Percentiles rank a stretch among this genome's conserved stretches.
Evolutionary conservation across 225 moss, liverwort and hornwort genomes (phyloP).

Genomic region (Polytrichum commune): DNA sequence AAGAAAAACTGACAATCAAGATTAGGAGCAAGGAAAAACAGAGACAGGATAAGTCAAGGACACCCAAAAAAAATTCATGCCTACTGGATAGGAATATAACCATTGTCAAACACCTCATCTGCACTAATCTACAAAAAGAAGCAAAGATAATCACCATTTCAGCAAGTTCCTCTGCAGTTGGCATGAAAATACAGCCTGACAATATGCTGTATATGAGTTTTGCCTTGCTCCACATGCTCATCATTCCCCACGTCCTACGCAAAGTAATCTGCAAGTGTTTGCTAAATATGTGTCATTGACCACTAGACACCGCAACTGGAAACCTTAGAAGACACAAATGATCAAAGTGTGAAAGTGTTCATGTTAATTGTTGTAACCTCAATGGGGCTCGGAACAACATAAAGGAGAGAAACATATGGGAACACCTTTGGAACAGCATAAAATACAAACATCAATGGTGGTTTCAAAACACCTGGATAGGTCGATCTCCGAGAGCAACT

Average conservation of each 20-base stretch:
- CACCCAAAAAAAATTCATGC: not conserved
- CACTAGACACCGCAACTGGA: no score
- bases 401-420: not conserved
- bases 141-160: slow-evolving; percentile 40
- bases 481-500: slow-evolving; percentile 75
- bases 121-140: not conserved
- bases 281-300: not conserved
- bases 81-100: not conserved
- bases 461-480: slow-evolving; percentile 49
- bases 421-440: not conserved
- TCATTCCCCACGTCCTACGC: slow-evolving; percentile 69
- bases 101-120: not conserved
- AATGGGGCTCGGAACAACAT: not conserved
- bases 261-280: slow-evolving; percentile 48
- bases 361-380: not conserved
- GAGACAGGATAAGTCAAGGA: not conserved
- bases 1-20: not conserved
- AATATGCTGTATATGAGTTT: slow-evolving; percentile 46
- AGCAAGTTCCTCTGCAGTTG: slow-evolving; percentile 61
- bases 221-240: slow-evolving; percentile 64
- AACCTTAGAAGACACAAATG: no score
- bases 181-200: slow-evolving; percentile 44
- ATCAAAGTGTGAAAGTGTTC: not conserved
- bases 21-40: not conserved
- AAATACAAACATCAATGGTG: not conserved